Conservation (phyloP, 306 rosid genomes). For the Lablab purpureus region DNA sequence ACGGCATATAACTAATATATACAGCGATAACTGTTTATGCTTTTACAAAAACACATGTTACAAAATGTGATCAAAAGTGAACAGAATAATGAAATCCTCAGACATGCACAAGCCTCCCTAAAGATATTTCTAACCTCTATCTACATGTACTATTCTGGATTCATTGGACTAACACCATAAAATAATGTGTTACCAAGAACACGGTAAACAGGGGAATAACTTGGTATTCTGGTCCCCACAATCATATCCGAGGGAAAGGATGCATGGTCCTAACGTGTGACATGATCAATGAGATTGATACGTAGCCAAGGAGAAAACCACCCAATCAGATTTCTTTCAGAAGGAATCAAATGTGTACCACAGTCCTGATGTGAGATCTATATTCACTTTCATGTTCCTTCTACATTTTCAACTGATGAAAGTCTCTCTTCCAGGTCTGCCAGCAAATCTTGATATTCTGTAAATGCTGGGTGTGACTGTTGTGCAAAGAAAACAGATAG, state of each 20-base stretch:
- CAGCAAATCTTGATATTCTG: conserved; percentile 78
- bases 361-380: conserved; percentile 35
- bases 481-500: conserved; percentile 40
- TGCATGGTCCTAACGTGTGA: conserved; percentile 30
- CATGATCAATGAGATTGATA: conserved; percentile 19
- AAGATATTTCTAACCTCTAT: conserved; percentile 51
- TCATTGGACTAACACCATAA: conserved; percentile 41
- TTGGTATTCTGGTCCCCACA: conserved; percentile 35
- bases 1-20: conserved; percentile 44
- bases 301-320: conserved; percentile 35
- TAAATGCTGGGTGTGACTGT: conserved; percentile 71
- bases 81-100: conserved; percentile 53
- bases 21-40: conserved; percentile 46
- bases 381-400: conserved; percentile 47
- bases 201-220: conserved; percentile 31
- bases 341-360: conserved; percentile 48
- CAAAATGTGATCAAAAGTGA: conserved; percentile 40
- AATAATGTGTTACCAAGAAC: conserved; percentile 28
- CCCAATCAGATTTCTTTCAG: conserved; percentile 31
- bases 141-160: conserved; percentile 52
- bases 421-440: conserved; percentile 81
- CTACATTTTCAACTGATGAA: conserved; percentile 57
- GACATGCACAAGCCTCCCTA: conserved; percentile 55
- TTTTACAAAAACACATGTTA: conserved; percentile 45
- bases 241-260: conserved; percentile 43